Base-by-base conservation (phyloP, 805 yeast species). In the Ogataea pini region DNA sequence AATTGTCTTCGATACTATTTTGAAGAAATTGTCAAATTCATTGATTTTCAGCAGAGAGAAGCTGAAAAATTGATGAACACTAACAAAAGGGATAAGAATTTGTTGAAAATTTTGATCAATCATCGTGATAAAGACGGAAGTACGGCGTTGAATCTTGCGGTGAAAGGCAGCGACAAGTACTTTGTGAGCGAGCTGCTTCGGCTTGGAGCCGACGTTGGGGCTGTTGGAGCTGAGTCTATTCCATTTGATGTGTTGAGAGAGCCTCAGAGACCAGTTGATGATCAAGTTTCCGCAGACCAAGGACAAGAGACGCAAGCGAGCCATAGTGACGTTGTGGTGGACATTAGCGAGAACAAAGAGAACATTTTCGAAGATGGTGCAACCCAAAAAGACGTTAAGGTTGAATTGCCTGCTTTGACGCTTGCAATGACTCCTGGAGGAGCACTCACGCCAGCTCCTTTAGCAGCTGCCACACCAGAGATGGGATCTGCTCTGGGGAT, bases 61-160 rank as follows among this genome's bases (percentile, higher is more conserved):
- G 70, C 69, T 20, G 67, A 64, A 45, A 55, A 54, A 43, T 27
- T 56, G 20, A 49, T 51, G 46, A 42, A 32, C 14, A 36, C 50
- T 12, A 47, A 50, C 4, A 50, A 47, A 13, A 56, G 64, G 24
- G 71, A 72, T 42, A 70, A 70, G 42, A 69, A 73, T 17, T 58
- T 82, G 42, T 73, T 83, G 36, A 77, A 78, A 42, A 78, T 83
- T 54, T 71, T 86, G 34, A 62, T 86, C 24, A 86, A 89, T 60
- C 90, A 84, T 57, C 88, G 81, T 61, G 98, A 94, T 65, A 75
- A 73, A 18, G 76, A 82, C 51, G 97, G 97, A 4, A 89, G 90
- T 57, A 89, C 97, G 0, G 89, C 95, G 6, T 69, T 90, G 42
- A 96, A 89, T 59, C 71, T 92, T 38, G 90, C 96, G 0, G 79